Evolutionary conservation across 1,139 yeast genomes (phyloP).

Genomic region (Arxiozyma slooffiae): DNA sequence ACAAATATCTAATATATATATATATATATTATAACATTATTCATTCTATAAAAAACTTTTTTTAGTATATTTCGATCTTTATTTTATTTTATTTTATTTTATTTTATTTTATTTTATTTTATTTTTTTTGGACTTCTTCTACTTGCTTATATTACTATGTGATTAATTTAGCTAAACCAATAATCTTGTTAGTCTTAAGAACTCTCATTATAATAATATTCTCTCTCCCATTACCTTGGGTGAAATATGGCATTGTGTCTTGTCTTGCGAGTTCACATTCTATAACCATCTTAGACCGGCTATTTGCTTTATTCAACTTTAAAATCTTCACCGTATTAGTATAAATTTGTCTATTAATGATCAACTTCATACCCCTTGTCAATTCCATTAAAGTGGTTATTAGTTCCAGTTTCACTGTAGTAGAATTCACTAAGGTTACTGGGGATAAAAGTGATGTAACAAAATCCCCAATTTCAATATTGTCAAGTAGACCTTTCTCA

Average conservation of each 20-base stretch:
- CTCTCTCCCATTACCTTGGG: background rate
- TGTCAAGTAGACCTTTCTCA: background rate
- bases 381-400: background rate
- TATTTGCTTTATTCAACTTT: background rate
- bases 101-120: no score
- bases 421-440: background rate
- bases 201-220: background rate
- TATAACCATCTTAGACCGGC: background rate
- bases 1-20: background rate
- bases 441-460: background rate
- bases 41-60: background rate
- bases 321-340: background rate
- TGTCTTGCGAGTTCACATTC: conserved; percentile 1
- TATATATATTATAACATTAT: background rate
- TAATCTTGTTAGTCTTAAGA: background rate
- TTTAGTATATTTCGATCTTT: no score
- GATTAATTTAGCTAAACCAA: conserved; percentile 1
- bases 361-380: background rate
- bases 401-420: background rate
- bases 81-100: no score
- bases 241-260: conserved; percentile 1
- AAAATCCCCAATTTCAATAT: conserved; percentile 2
- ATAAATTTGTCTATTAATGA: background rate
- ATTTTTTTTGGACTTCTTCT: no score
- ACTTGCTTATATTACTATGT: background rate